Evolutionary conservation across 768 basidiomycete species (phyloP).

Genomic region (Boletus rubroflammeus): DNA sequence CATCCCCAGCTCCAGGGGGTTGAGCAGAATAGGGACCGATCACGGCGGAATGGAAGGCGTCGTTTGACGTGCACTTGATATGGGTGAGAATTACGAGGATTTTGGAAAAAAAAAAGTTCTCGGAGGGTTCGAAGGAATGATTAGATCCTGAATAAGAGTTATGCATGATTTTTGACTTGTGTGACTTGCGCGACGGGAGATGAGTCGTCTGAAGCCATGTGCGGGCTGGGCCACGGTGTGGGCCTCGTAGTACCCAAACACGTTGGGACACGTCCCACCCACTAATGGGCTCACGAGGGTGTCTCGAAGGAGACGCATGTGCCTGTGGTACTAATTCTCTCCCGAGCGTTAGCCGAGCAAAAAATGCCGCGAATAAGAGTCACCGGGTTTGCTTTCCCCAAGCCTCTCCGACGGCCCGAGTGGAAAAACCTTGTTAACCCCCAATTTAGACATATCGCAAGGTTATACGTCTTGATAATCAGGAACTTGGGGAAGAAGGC

Average conservation of each 20-base stretch:
- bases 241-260: neutral
- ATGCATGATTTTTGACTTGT: neutral
- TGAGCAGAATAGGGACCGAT: neutral
- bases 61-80: neutral
- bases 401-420: neutral
- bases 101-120: neutral
- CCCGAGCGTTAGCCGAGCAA: neutral
- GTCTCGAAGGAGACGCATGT: neutral
- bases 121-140: neutral
- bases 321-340: neutral
- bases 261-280: neutral
- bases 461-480: neutral
- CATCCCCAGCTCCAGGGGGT: neutral
- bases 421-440: conserved; percentile 7
- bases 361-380: neutral
- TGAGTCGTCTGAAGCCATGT: neutral
- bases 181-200: neutral
- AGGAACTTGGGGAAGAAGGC: neutral
- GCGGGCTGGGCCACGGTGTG: neutral
- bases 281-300: neutral
- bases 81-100: neutral
- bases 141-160: no score
- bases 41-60: no score
- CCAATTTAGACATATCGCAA: conserved; percentile 10
- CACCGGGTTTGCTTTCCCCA: neutral